Base-by-base conservation (phyloP, 2,329 filamentous ascomycete species). In the Helminthosporium solani region DNA sequence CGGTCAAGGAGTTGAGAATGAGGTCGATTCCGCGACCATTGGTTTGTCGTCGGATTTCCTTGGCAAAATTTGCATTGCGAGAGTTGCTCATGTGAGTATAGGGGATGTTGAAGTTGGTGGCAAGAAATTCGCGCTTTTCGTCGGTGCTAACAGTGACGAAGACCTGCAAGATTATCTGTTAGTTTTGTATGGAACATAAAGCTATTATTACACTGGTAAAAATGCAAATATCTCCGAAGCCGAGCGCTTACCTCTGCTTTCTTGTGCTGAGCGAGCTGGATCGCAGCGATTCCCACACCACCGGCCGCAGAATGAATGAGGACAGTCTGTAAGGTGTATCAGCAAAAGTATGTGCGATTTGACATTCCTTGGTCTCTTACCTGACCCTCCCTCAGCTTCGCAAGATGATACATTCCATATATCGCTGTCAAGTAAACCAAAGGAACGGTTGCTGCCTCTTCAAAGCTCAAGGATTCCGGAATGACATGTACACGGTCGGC, bases 51-150 rank as follows among this genome's bases (percentile, higher is more conserved):
- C n/a, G 30, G n/a, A 55, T 40, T 2, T 34, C 40, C 8, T 25
- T 18, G 5, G 27, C 56, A 41, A 70, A 70, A 4, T 35, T 30
- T 8, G 43, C 49, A 23, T 60, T 52, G 30, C 62, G 50, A 20
- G 49, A 57, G 42, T 41, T 52, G 48, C 67, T 66, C 42, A 70
- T 66, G 31, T 58, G 57, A 8, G 61, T 53, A 3, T 44, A 44
- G 3, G 56, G 54, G 7, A 70, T 56, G 15, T 47, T 49, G 37
- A 55, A 64, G 7, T 47, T 40, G 7, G 60, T 38, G 11, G 46
- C 42, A 2, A 70, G 28, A 19, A 63, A 47, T 7, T 57, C 30
- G n/a, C 49, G 56, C 56, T 70, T 69, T 27, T 56, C 60, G 5
- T 44, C 33, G 12, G 46, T 61, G 14, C 63, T 59, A 2, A 63